A percentile compares a stretch with the other conserved stretches of the same genome.
These are phyloP conservation scores for Dothistroma pini DNA, from an alignment of 2,329 filamentous ascomycete species.

Conservation along the genomic window DNA sequence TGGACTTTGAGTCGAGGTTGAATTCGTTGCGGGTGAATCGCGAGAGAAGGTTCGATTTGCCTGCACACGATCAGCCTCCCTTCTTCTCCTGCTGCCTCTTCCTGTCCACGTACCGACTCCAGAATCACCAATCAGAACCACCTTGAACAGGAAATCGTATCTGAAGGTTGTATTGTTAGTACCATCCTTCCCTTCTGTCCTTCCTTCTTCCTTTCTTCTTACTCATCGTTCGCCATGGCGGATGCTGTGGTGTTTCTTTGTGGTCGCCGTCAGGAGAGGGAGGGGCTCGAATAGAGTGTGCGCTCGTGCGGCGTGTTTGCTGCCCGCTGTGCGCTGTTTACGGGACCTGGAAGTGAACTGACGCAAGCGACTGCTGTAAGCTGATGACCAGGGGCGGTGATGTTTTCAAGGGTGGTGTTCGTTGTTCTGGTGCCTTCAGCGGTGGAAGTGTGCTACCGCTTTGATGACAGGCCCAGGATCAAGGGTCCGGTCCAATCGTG, in stretches of 20 bases:
- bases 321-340: background rate
- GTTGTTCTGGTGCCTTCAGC: background rate
- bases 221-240: slow-evolving; percentile 97
- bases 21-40: slow-evolving; percentile 99
- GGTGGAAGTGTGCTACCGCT: background rate
- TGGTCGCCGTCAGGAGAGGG: slow-evolving; percentile 1
- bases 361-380: background rate
- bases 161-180: slow-evolving; percentile 46
- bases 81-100: slow-evolving; percentile 57
- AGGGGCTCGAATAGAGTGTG: slow-evolving; percentile 7
- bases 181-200: no score
- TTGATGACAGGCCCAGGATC: background rate
- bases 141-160: slow-evolving; percentile 86
- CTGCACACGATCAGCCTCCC: slow-evolving; percentile 34
- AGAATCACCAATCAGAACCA: slow-evolving; percentile 98
- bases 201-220: no score
- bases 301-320: background rate
- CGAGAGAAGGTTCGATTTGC: slow-evolving; percentile 99
- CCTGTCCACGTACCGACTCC: slow-evolving; percentile 99
- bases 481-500: background rate
- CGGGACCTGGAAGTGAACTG: background rate
- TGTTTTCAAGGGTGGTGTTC: background rate
- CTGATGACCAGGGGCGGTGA: background rate
- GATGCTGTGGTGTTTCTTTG: background rate
- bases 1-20: slow-evolving; percentile 99